phyloP scores from a whole-genome alignment of 345 rosid genomes.

The Kandelia obovata region DNA sequence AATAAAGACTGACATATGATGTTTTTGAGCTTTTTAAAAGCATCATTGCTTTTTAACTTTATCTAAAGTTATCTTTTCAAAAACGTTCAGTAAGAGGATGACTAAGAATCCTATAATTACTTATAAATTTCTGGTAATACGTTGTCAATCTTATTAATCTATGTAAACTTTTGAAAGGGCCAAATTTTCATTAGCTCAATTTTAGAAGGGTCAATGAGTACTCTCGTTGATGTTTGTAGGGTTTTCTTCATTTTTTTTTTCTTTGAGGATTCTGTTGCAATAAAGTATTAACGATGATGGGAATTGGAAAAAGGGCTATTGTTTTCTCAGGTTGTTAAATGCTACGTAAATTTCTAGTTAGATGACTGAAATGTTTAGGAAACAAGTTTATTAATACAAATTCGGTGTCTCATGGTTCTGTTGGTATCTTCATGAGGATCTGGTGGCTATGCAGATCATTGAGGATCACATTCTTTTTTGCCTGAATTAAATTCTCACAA shows the following conservation, averaged over 20 bases:
- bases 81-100: too few species aligned
- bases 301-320: background rate
- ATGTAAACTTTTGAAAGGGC: too few species aligned
- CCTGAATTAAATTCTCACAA: background rate
- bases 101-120: too few species aligned
- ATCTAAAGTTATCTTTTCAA: too few species aligned
- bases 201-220: too few species aligned
- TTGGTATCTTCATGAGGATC: constrained; percentile 11
- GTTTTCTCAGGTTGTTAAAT: background rate
- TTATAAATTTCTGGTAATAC: too few species aligned
- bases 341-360: background rate
- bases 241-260: background rate
- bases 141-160: too few species aligned
- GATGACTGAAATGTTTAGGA: background rate
- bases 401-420: background rate
- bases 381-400: background rate
- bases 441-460: background rate
- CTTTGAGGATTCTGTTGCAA: background rate
- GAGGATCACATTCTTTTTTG: background rate
- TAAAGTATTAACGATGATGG: background rate
- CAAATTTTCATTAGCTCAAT: too few species aligned
- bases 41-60: too few species aligned
- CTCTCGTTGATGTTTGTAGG: background rate
- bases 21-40: too few species aligned
- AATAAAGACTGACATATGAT: too few species aligned